Percentiles rank a stretch among this genome's conserved stretches.
Conservation (phyloP, 306 rosid species). For the Cercis canadensis region DNA sequence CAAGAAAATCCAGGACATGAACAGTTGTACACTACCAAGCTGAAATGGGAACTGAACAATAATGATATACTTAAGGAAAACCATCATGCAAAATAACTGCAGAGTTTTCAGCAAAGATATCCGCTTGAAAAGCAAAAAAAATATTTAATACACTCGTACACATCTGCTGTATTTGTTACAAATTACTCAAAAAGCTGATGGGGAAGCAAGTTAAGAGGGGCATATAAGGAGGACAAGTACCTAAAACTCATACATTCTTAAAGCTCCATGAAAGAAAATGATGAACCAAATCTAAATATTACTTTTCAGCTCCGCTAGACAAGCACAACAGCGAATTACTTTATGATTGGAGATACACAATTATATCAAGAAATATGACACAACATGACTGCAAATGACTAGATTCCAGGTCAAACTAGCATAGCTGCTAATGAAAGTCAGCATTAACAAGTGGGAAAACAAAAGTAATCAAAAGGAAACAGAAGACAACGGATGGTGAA, state of each 20-base stretch:
- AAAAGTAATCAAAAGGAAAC: not conserved
- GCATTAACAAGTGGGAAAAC: not conserved
- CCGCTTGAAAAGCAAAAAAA: constrained; percentile 25
- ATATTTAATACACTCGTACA: not conserved
- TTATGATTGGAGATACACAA: not conserved
- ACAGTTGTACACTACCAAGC: not conserved
- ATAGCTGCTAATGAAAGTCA: not conserved
- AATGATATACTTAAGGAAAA: constrained; percentile 14
- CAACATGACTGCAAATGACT: not conserved
- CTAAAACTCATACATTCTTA: too few species aligned
- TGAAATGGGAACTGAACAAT: constrained; percentile 3
- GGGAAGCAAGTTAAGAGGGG: too few species aligned
- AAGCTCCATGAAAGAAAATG: too few species aligned
- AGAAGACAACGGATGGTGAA: too few species aligned
- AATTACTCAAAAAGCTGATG: too few species aligned
- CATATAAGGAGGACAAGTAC: too few species aligned
- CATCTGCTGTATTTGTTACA: not conserved
- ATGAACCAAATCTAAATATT: not conserved
- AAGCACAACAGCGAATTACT: not conserved
- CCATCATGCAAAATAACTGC: not conserved
- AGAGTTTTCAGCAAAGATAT: constrained; percentile 26
- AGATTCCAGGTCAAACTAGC: not conserved
- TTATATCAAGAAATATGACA: not conserved
- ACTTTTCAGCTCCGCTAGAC: not conserved
- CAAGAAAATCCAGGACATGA: constrained; percentile 5